Base-by-base conservation (phyloP, 2,329 filamentous ascomycete genomes). In the Nannizzia gypsea region DNA sequence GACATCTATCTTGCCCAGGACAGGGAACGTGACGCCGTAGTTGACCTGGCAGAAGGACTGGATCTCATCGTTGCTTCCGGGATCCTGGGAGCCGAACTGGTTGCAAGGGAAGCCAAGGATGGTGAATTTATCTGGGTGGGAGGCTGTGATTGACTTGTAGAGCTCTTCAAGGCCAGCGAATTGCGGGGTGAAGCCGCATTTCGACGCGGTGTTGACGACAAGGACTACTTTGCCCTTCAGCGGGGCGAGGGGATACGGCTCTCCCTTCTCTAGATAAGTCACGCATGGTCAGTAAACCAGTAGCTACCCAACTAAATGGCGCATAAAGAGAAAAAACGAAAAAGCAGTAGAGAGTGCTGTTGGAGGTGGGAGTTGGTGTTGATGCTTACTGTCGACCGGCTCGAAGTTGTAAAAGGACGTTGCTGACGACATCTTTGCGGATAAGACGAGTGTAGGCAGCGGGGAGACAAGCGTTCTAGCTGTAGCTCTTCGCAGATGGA, bases 51-150 rank as follows among this genome's bases (percentile, higher is more conserved):
- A 97, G 78, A 90, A 91, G 66, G 77, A 77, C 76, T 90, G 86
- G 74, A 92, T 91, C 60, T 90, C 84, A 61, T 90, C 88, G 73
- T 90, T 81, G 73, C 78, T 80, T 69, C 89, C 90, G 31, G 92
- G 92, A 72, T 97, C 93, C 77, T 99, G 93, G 66, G 77, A 76
- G 70, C 86, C 89, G 76, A 99, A 99, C 77, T 99, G 93, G 81
- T 97, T 99, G 85, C 92, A 97, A 61, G 93, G 93, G 78, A 99
- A 97, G 68, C 91, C 93, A 71, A 99, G 81, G 77, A 99, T 84
- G 69, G 84, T 80, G 73, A 99, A 93, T 70, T 90, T 81, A 65
- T 89, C 84, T 34, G 80, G 81, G 79, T 95, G 78, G 69, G 83
- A 80, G 66, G 79, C 79, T 67, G 83, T 84, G 71, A 96, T 69